Percentiles rank a stretch among this genome's conserved stretches.
phyloP scores from a whole-genome alignment of 1,284 basidiomycete genomes.

The Schizophyllum commune region DNA sequence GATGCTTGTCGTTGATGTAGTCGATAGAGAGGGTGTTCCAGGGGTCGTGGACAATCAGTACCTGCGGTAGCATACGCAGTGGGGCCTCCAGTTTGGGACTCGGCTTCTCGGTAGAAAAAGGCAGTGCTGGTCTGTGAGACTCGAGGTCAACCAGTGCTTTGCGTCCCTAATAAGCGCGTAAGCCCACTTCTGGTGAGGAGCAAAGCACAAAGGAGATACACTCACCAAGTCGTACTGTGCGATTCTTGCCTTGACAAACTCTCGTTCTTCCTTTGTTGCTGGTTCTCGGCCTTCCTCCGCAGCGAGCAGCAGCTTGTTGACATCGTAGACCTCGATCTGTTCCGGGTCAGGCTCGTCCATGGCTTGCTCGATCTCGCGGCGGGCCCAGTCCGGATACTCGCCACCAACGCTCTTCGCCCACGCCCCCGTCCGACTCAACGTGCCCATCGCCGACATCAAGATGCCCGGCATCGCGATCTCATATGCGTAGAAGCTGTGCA shows the following conservation, averaged over 20 bases:
- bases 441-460: neutral
- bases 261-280: neutral
- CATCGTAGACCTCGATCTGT: neutral
- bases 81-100: conserved; percentile 20
- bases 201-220: neutral
- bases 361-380: neutral
- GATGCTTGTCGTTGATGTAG: neutral
- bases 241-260: neutral
- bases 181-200: neutral
- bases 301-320: neutral
- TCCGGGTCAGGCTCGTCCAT: neutral
- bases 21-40: conserved; percentile 19
- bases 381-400: neutral
- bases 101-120: neutral
- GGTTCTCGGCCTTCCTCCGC: neutral
- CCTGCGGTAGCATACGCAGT: conserved; percentile 25
- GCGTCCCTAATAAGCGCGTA: neutral
- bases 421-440: neutral
- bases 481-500: neutral
- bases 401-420: neutral
- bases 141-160: neutral
- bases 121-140: neutral
- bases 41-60: conserved; percentile 28
- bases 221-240: neutral
- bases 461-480: neutral